Evolutionary conservation across 2,329 filamentous ascomycete genomes (phyloP), one percentile per base, ranked within the genome.

Genomic region (Aspergillus quadrilineatus): DNA sequence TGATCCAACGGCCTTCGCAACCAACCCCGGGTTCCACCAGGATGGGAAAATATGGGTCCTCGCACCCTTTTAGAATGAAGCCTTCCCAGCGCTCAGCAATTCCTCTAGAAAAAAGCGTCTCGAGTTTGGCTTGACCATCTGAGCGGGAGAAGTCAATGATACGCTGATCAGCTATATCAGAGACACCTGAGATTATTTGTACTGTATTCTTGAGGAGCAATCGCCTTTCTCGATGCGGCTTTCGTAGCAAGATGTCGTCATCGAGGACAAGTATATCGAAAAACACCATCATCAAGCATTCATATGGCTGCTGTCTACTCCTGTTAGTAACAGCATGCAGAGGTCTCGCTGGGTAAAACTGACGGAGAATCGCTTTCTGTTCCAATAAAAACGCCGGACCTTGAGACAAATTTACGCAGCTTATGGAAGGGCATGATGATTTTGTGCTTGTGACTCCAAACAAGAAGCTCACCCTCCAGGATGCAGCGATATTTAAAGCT

Each of bases 381-480:
- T 1, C 89, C 86, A 53, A 95, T 75, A 55, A 85, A 88, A 0
- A 79, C 78, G 1, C 91, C 91, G 45, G 89, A 88, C 41, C 91
- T 83, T 6, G 82, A 80, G 28, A 96, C 83, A 66, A 95, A 88
- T 63, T 90, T 92, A 45, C 91, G 83, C 58, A 96, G 88, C 65
- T 90, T 89, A 63, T 94, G 85, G 64, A 96, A 96, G 1, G 86
- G 85, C 43, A 91, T 75, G 3, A 95, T 85, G 37, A 79, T 82
- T 22, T 81, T 73, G 43, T 87, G 79, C 73, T 79, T 76, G 50
- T 90, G 86, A 67, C 84, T 89, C 72, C 87, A 95, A 1, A 93
- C 87, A 5, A 94, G 80, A 53, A 96, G 76, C 67, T 97, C 92
- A 2, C 90, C 91, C 66, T 96, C 88, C 0, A 96, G 71, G 44